Base-by-base conservation (phyloP, 495 filamentous ascomycete genomes). In the Neurospora sp. region DNA sequence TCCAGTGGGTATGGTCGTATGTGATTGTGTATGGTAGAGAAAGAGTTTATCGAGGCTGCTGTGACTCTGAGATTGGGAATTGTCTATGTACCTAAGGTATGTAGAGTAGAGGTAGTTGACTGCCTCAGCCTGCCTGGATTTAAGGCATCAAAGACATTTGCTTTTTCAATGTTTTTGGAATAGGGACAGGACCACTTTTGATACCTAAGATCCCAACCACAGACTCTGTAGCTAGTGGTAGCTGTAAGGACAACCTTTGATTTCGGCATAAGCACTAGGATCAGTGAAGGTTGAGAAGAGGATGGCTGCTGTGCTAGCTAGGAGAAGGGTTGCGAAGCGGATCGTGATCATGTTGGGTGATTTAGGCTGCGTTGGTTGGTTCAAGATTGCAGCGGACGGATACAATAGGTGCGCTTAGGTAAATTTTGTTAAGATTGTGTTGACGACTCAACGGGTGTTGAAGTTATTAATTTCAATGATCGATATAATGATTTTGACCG, bases 1-100 rank as follows among this genome's bases (percentile, higher is more conserved):
- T 84, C 83, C 27, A 35, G 22, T 61, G 53, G 27, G 53, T 61
- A 61, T 61, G 53, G 53, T 17, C 53, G 53, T 61, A 61, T 35
- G 53, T 61, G 14, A 1, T 35, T 17, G 1, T 61, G 35, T 35
- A 35, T 35, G 35, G 35, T 6, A 35, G 35, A 7, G 35, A 35
- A 35, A 35, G 35, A 35, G 35, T 35, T 35, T 35, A 35, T 35
- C 35, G 6, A 35, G 35, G 35, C 35, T 35, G 35, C 35, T 35
- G 35, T 35, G 4, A 35, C 31, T 35, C 3, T 35, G 31, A 35
- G 31, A 35, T 4, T 35, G 31, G 31, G 31, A 35, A 35, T 35
- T 35, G 31, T 35, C 31, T 35, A 35, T 3, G 31, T 35, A 35
- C 27, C 27, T 35, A 35, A 31, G 31, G 2, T 31, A 31, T 31